phyloP scores from a whole-genome alignment of 345 rosid genomes.

The Leavenworthia alabamica region DNA sequence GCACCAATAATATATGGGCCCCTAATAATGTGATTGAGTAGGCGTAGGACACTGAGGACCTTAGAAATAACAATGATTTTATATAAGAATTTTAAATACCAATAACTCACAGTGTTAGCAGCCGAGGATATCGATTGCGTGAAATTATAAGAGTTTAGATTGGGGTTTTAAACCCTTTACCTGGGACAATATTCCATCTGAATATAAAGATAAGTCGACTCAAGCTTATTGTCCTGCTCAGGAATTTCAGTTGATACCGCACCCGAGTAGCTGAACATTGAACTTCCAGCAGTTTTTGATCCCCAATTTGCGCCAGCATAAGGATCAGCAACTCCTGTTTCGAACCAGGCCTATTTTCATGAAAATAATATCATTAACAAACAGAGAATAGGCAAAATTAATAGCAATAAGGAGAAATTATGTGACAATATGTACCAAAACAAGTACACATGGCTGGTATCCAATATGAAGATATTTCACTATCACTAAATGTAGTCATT shows the following conservation, averaged over 20 bases:
- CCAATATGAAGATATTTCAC: neutral
- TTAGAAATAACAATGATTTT: neutral
- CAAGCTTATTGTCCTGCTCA: slow-evolving; percentile 64
- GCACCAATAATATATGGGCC: too few relatives aligned
- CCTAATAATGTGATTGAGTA: too few relatives aligned
- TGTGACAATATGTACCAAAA: neutral
- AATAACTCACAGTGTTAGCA: neutral
- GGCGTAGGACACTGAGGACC: too few relatives aligned
- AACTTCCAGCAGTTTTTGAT: slow-evolving; percentile 70
- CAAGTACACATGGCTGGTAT: slow-evolving; percentile 1
- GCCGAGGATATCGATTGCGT: neutral
- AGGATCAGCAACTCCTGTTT: slow-evolving; percentile 74
- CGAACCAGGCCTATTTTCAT: slow-evolving; percentile 69
- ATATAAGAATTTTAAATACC: neutral
- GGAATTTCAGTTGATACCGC: slow-evolving; percentile 45
- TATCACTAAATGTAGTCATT: neutral
- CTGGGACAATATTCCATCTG: slow-evolving; percentile 98
- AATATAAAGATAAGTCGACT: slow-evolving; percentile 77
- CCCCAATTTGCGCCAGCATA: slow-evolving; percentile 57
- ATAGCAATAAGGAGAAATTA: neutral
- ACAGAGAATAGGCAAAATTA: neutral
- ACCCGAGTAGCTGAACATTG: slow-evolving; percentile 49
- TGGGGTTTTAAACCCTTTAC: slow-evolving; percentile 34
- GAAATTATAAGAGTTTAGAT: neutral
- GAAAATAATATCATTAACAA: neutral